phyloP scores from a whole-genome alignment of 768 basidiomycete genomes.

The Suillus decipiens region DNA sequence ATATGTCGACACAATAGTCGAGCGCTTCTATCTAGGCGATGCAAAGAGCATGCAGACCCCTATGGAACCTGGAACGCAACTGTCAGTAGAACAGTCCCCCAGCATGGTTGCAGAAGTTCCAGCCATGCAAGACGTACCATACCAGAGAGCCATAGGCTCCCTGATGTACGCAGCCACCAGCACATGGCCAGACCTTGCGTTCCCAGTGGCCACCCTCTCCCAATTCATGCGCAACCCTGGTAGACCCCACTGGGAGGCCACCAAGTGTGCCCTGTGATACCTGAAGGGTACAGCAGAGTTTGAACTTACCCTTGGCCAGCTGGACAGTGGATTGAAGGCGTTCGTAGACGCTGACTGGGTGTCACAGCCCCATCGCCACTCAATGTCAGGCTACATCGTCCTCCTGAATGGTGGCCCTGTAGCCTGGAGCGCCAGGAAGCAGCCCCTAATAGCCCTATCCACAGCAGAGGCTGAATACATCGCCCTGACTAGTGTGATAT shows the following conservation, averaged over 20 bases:
- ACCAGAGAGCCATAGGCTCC: conserved; percentile 32
- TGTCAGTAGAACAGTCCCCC: not conserved
- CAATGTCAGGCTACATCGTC: conserved; percentile 28
- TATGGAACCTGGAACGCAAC: not conserved
- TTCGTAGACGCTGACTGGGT: conserved; percentile 31
- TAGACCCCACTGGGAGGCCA: not conserved
- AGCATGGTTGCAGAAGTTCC: too few relatives aligned
- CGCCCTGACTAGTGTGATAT: too few relatives aligned
- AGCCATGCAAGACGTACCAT: conserved; percentile 11
- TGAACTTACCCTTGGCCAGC: not conserved
- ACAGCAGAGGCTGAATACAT: conserved; percentile 16
- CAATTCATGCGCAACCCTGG: not conserved
- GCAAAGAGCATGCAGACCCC: not conserved
- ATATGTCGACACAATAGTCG: too few relatives aligned
- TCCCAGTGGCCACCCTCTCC: conserved; percentile 19
- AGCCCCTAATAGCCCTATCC: conserved; percentile 28
- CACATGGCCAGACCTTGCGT: conserved; percentile 37
- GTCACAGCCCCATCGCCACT: conserved; percentile 22
- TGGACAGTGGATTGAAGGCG: not conserved
- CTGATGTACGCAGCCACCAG: conserved; percentile 36
- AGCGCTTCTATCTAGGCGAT: too few relatives aligned
- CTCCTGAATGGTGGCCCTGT: conserved; percentile 19
- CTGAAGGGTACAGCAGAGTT: conserved; percentile 13
- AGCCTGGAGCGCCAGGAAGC: conserved; percentile 18
- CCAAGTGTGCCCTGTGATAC: conserved; percentile 17